Evolutionary conservation across 2,329 filamentous ascomycete genomes (phyloP), one percentile per base, ranked within the genome.

Genomic region (Fusarium irregulare): DNA sequence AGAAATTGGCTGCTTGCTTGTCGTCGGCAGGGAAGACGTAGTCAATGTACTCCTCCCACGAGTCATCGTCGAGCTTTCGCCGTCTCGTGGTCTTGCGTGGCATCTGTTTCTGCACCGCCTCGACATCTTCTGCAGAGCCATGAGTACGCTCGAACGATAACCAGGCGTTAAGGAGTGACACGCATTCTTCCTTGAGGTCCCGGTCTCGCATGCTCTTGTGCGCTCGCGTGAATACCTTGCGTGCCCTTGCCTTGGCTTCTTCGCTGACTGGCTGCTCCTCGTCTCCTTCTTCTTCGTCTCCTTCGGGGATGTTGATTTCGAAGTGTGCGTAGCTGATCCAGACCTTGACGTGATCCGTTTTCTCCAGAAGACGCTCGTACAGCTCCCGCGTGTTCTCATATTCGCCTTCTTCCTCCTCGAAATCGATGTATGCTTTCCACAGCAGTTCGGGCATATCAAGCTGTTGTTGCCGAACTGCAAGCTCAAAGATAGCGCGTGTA

Each of bases 321-420:
- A 99, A 98, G 79, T 97, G 93, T n/a, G 96, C 96, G 82, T 95
- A 99, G 79, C 93, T 95, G 80, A 96, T 97, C 96, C 96, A 99
- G 64, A 99, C 96, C 85, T 98, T 99, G 85, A 98, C 94, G 78
- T 99, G 96, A 76, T 96, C 91, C n/a, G 96, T 97, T 89, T 97
- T 98, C 76, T 93, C 86, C 45, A 99, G 87, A 14, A 99, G 86
- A 10, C 95, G 89, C 83, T 98, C 95, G 82, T 98, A 99, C 46
- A 99, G 84, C 6, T 84, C 83, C 50, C 96, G 87, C 7, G 94
- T 93, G 50, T 90, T 86, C 56, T 94, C 93, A 80, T 95, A 98
- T 80, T 98, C 93, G 76, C 91, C 93, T 80, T 97, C 93, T 75
- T 97, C 93, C 78, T 98, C 95, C 81, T 99, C 96, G 77, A 98